phyloP scores from a whole-genome alignment of 257 asterid genomes.

The Dorcoceras hygrometricum region DNA sequence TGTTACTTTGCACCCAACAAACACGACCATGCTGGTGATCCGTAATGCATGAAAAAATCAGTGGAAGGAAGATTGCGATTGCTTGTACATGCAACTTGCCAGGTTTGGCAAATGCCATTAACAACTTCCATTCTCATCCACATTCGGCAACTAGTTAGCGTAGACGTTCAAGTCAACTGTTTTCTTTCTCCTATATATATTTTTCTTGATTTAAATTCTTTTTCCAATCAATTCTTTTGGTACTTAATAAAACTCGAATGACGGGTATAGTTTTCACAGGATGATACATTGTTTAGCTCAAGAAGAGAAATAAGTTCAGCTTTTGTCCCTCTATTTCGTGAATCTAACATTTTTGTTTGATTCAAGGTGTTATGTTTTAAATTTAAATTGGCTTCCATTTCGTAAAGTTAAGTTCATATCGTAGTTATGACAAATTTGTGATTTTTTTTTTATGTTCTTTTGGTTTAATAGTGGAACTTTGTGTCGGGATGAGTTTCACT shows the following conservation, averaged over 20 bases:
- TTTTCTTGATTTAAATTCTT: slow-evolving; percentile 31
- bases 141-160: slow-evolving; percentile 14
- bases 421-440: slow-evolving; percentile 28
- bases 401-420: too few relatives aligned
- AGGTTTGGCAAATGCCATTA: slow-evolving; percentile 63
- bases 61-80: slow-evolving; percentile 15
- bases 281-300: slow-evolving; percentile 48
- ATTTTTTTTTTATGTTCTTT: slow-evolving; percentile 12
- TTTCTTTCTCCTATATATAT: slow-evolving; percentile 27
- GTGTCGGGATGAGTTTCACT: slow-evolving; percentile 34
- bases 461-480: slow-evolving; percentile 9
- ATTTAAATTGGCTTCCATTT: not conserved
- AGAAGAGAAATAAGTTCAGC: slow-evolving; percentile 57
- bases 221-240: slow-evolving; percentile 21
- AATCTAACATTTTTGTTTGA: slow-evolving; percentile 17
- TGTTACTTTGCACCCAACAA: too few relatives aligned
- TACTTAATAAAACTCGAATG: slow-evolving; percentile 28
- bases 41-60: slow-evolving; percentile 27
- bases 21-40: not conserved
- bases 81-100: slow-evolving; percentile 27
- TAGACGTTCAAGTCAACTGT: slow-evolving; percentile 50
- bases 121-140: slow-evolving; percentile 30
- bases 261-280: slow-evolving; percentile 23
- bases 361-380: slow-evolving; percentile 31
- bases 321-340: slow-evolving; percentile 17